Evolutionary conservation across 805 yeast genomes (phyloP), one percentile per base, ranked within the genome.

Genomic region (Dipodascus albidus): DNA sequence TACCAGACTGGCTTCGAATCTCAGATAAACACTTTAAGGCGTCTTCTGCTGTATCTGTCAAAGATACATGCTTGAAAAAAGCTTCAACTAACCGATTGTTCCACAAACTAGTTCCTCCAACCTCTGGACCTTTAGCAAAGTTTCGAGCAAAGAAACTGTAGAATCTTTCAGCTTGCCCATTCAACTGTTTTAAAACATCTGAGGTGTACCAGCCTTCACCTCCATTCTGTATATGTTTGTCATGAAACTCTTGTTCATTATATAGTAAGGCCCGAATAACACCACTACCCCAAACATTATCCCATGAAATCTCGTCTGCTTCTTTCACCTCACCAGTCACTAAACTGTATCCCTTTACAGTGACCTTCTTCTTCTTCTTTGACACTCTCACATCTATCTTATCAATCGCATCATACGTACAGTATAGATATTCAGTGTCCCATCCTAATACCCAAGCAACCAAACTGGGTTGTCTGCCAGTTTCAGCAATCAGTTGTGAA

Each of bases 31-130:
- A 73, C 55, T 76, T 81, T 33, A 84, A 64, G 0, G 83, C 95
- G 35, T 75, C 72, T 35, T 75, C 80, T 64, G 71, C 87, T 58
- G 74, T 66, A 48, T 83, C 85, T 0, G 95, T 84, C 53, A 86
- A 66, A 59, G 81, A 74, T 33, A 85, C 73, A 52, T 79, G 78
- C 59, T 74, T 76, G 58, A 86, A 65, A 57, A 88, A 83, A 0
- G 88, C 85, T 63, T 86, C 90, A 21, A 85, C 85, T 54, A 88
- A 73, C 64, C 82, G 82, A 67, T 88, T 88, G 54, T 78, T 72
- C 23, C 79, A 73, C 38, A 76, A 61, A 1, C 84, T 78, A 3
- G 96, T 19, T 52, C 81, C 74, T 2, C 96, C 96, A 49, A 85
- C 64, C 55, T 74, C 77, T 21, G 80, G 74, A 14, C 96, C 96